Percentiles rank a stretch among this genome's conserved stretches.
Conservation (phyloP, 2,329 filamentous ascomycete genomes). For the Leptoxyphium fumago region DNA sequence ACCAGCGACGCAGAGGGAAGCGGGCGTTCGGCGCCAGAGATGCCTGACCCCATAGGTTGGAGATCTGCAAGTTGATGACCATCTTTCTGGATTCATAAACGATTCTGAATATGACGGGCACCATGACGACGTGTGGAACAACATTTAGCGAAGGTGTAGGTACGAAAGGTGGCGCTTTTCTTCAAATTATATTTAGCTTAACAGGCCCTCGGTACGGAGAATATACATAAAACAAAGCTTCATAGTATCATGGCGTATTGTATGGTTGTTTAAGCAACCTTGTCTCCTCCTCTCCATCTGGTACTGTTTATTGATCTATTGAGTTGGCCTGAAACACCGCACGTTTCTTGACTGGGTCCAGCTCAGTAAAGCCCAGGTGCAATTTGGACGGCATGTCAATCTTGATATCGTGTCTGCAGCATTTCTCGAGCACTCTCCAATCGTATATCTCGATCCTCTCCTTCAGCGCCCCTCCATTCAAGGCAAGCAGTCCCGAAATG, state of each 20-base stretch:
- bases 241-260: no score
- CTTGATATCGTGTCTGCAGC: constrained; percentile 6
- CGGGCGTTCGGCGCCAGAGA: constrained; percentile 3
- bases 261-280: no score
- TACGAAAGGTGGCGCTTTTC: no score
- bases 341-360: constrained; percentile 9
- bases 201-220: no score
- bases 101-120: no score
- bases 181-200: no score
- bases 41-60: constrained; percentile 19
- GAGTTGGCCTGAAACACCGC: constrained; percentile 8
- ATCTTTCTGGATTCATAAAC: neutral
- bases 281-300: no score
- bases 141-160: no score
- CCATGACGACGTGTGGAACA: no score
- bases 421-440: constrained; percentile 18
- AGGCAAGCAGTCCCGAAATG: constrained; percentile 6
- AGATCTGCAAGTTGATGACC: constrained; percentile 5
- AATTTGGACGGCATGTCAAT: constrained; percentile 8
- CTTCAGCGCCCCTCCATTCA: constrained; percentile 12
- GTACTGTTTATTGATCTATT: no score
- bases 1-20: constrained; percentile 12
- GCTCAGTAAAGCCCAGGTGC: constrained; percentile 16
- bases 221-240: no score
- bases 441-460: constrained; percentile 19